Conservation (phyloP, 768 basidiomycete species). For the Leccinum uliginosum region DNA sequence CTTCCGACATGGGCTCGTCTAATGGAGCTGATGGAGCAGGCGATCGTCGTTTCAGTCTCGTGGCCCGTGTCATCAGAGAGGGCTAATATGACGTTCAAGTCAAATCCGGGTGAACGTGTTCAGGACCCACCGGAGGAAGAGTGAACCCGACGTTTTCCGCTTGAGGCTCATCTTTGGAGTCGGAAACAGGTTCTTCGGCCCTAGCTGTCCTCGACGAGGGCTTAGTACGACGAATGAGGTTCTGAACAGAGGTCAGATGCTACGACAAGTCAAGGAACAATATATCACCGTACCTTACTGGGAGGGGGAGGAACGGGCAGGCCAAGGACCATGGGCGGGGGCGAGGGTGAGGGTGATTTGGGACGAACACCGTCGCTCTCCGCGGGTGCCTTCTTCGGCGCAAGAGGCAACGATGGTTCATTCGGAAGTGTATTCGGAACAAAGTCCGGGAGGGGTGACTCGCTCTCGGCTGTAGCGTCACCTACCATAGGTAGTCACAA, state of each 20-base stretch:
- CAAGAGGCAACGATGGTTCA: conserved; percentile 41
- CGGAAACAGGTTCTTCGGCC: conserved; percentile 4
- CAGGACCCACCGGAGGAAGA: conserved; percentile 24
- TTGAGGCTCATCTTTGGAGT: conserved; percentile 10
- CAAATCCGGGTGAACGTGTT: not conserved
- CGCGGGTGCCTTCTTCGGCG: conserved; percentile 8
- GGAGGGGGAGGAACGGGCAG: conserved; percentile 23
- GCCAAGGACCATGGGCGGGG: conserved; percentile 18
- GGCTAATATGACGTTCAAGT: conserved; percentile 27
- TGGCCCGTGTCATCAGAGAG: conserved; percentile 37
- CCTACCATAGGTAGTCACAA: conserved; percentile 4
- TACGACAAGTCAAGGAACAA: not conserved
- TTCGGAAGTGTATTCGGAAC: conserved; percentile 51
- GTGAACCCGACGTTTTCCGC: conserved; percentile 10
- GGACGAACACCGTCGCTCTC: conserved; percentile 9
- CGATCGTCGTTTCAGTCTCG: conserved; percentile 53
- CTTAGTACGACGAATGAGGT: conserved; percentile 21
- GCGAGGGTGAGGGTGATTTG: conserved; percentile 15
- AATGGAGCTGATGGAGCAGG: conserved; percentile 29
- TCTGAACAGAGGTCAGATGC: conserved; percentile 10
- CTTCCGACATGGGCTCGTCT: conserved; percentile 14
- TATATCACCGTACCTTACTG: conserved; percentile 13
- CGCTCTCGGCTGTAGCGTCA: conserved; percentile 5
- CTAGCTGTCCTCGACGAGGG: conserved; percentile 13
- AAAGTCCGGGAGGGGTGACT: conserved; percentile 43